Percentiles rank a stretch among this genome's conserved stretches.
Conservation (phyloP, 139 green algal species). For the Monoraphidium neglectum region DNA sequence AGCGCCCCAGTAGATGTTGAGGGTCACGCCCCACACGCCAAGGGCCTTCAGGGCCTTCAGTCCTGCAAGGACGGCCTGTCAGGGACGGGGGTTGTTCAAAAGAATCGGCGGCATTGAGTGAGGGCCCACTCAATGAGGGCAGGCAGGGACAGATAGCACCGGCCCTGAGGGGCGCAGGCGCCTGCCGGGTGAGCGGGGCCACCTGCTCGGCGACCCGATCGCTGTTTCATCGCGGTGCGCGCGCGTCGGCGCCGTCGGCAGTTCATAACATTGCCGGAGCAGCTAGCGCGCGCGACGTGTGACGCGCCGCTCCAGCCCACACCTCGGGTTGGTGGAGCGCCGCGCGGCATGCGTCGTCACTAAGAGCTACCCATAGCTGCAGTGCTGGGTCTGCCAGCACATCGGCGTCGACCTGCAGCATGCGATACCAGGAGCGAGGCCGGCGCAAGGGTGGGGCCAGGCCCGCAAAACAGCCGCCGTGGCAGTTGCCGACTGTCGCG, state of each 20-base stretch:
- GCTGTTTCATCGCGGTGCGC: too few species aligned
- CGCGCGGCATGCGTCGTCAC: conserved; percentile 19
- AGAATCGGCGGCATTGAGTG: not conserved
- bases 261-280: not conserved
- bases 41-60: conserved; percentile 46
- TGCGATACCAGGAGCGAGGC: conserved; percentile 1
- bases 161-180: not conserved
- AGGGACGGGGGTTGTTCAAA: not conserved
- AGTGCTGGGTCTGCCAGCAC: not conserved
- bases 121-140: not conserved
- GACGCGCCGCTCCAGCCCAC: not conserved
- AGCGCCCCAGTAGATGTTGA: conserved; percentile 52
- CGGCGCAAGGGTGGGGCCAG: not conserved
- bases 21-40: conserved; percentile 44
- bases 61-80: conserved; percentile 41
- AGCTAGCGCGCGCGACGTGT: not conserved
- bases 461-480: too few species aligned
- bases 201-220: too few species aligned
- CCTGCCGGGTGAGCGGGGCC: too few species aligned
- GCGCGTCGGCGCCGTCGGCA: too few species aligned
- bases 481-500: too few species aligned
- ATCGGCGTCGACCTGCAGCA: not conserved
- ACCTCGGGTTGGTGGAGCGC: conserved; percentile 26
- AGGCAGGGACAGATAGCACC: not conserved
- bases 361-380: conserved; percentile 15